Conservation (phyloP, 257 asterid genomes). For the Linaria vulgaris region DNA sequence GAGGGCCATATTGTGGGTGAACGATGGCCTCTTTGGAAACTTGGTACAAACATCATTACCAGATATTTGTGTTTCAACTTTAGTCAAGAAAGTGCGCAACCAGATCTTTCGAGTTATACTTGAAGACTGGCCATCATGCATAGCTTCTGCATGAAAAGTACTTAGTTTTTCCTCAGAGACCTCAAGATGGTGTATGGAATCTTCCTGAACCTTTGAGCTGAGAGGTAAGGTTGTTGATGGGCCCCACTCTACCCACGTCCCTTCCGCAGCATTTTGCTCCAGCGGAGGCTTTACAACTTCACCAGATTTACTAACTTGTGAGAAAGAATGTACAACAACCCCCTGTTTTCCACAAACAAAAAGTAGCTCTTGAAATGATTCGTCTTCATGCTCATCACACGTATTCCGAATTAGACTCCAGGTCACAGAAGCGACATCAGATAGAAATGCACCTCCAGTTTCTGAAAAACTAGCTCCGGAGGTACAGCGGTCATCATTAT, state of each 20-base stretch:
- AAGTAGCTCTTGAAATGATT: constrained; percentile 65
- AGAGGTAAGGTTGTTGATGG: constrained; percentile 45
- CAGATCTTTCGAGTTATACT: constrained; percentile 49
- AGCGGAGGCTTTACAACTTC: constrained; percentile 33
- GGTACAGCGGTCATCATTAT: constrained; percentile 29
- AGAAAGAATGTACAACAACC: constrained; percentile 77
- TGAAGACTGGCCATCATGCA: constrained; percentile 40
- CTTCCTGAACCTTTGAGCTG: constrained; percentile 29
- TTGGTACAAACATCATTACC: constrained; percentile 52
- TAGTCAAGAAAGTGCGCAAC: constrained; percentile 63
- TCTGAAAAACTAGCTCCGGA: constrained; percentile 34
- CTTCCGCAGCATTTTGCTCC: constrained; percentile 52
- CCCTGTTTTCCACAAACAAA: constrained; percentile 77
- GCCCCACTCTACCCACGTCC: constrained; percentile 90
- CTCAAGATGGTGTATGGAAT: constrained; percentile 26
- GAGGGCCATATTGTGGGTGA: constrained; percentile 50
- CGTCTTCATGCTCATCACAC: constrained; percentile 53
- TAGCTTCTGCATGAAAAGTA: constrained; percentile 29
- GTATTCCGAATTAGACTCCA: constrained; percentile 72
- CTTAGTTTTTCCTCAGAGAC: constrained; percentile 27
- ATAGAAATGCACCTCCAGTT: constrained; percentile 48
- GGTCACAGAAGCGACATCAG: constrained; percentile 73
- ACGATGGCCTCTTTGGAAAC: constrained; percentile 53
- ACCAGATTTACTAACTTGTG: constrained; percentile 37
- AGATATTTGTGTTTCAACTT: constrained; percentile 53